A percentile compares a stretch with the other conserved stretches of the same genome.
phyloP scores from a whole-genome alignment of 2,329 filamentous ascomycete genomes.

The Colletotrichum tabaci region DNA sequence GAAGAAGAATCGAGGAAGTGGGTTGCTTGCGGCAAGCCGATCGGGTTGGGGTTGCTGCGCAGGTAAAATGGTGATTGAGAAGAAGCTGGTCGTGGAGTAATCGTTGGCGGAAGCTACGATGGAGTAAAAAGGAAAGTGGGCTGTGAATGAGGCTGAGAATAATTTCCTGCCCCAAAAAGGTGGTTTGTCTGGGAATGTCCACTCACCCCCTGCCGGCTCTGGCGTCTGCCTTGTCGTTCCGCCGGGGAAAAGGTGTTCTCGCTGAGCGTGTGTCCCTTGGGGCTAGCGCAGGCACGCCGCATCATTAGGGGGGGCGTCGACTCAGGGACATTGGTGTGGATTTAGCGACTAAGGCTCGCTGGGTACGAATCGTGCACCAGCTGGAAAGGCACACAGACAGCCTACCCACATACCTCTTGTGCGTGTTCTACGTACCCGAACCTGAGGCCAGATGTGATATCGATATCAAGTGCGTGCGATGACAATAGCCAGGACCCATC shows the following conservation, averaged over 20 bases:
- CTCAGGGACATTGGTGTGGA: slow-evolving; percentile 16
- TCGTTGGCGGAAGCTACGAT: slow-evolving; percentile 10
- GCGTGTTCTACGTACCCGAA: slow-evolving; percentile 3
- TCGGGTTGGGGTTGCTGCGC: background rate
- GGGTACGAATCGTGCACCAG: background rate
- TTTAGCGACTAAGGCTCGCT: slow-evolving; percentile 12
- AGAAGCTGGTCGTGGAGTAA: background rate
- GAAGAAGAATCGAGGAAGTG: background rate
- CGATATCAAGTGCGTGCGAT: slow-evolving; percentile 12
- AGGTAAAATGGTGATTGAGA: background rate
- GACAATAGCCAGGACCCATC: slow-evolving; percentile 1
- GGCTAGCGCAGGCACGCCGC: slow-evolving; percentile 29
- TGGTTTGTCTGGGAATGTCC: slow-evolving; percentile 12
- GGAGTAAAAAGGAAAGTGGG: background rate
- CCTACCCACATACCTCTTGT: background rate
- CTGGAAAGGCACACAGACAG: background rate
- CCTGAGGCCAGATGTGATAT: slow-evolving; percentile 30
- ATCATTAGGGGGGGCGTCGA: background rate
- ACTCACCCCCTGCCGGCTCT: background rate
- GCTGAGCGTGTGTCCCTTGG: slow-evolving; percentile 8
- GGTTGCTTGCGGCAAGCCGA: background rate
- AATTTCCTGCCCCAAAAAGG: slow-evolving; percentile 6
- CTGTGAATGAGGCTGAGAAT: slow-evolving; percentile 35
- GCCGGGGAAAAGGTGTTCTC: slow-evolving; percentile 4
- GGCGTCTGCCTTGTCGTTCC: slow-evolving; percentile 14